phyloP scores from a whole-genome alignment of 148 eudicot genomes.

The Polygonum maritimum region DNA sequence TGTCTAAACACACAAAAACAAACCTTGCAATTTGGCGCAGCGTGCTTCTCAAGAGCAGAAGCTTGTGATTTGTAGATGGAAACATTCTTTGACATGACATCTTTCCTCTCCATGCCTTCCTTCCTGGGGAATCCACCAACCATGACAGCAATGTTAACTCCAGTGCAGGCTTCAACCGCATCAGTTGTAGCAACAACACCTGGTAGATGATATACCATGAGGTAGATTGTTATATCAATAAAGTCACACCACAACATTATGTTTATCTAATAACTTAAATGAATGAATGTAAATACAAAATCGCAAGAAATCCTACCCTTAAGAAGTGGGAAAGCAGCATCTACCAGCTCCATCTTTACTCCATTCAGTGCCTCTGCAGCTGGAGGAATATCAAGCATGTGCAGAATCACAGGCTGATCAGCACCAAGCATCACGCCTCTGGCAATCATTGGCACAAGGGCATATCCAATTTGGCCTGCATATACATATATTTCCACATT shows the following conservation, averaged over 20 bases:
- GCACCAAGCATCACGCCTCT: constrained; percentile 84
- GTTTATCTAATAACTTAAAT: background rate
- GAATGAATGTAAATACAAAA: background rate
- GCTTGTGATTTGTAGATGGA: constrained; percentile 91
- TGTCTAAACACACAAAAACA: background rate
- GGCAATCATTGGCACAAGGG: constrained; percentile 91
- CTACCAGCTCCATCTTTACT: constrained; percentile 86
- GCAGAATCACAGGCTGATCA: constrained; percentile 86
- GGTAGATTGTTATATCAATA: background rate
- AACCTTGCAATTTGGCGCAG: constrained; percentile 98
- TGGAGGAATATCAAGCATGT: constrained; percentile 89
- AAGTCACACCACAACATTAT: background rate
- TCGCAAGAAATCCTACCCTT: constrained; percentile 35
- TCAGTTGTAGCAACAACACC: constrained; percentile 96
- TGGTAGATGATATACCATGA: constrained; percentile 14
- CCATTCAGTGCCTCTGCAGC: constrained; percentile 94
- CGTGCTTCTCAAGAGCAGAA: constrained; percentile 92
- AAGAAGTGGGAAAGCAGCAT: constrained; percentile 94
- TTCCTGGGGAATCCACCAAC: constrained; percentile 97
- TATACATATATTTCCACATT: constrained; percentile 5
- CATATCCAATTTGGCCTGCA: constrained; percentile 85
- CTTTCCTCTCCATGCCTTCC: constrained; percentile 97
- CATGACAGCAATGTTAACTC: constrained; percentile 82
- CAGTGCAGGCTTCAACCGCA: constrained; percentile 88
- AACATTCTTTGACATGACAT: constrained; percentile 93